phyloP scores from a whole-genome alignment of 352 stramenopile genomes.

The Pythium aquatile region DNA sequence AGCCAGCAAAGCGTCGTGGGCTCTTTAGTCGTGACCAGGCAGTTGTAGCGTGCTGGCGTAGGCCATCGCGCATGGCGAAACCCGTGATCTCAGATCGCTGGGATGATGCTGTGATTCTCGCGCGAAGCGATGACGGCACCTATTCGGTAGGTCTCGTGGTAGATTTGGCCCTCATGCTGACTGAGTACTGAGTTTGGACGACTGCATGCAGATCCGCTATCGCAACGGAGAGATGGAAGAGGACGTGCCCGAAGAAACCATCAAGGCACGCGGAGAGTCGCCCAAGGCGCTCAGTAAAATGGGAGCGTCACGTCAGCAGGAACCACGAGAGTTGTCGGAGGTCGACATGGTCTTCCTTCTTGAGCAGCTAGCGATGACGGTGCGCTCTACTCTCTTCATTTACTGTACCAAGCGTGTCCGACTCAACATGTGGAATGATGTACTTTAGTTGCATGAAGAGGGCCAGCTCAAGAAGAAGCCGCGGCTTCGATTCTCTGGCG shows the following conservation, averaged over 20 bases:
- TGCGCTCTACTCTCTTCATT: conserved; percentile 16
- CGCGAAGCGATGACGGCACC: conserved; percentile 1
- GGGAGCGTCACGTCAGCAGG: not conserved
- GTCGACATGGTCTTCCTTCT: conserved; percentile 51
- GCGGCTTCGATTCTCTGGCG: conserved; percentile 20
- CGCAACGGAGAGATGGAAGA: conserved; percentile 50
- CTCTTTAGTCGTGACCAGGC: conserved; percentile 12
- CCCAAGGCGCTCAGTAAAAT: not conserved
- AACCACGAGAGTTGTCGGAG: conserved; percentile 8
- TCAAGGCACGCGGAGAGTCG: conserved; percentile 25
- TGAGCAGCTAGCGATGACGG: conserved; percentile 66
- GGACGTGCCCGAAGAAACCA: conserved; percentile 38
- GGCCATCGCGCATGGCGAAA: conserved; percentile 9
- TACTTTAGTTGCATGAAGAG: conserved; percentile 58
- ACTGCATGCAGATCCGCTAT: conserved; percentile 45
- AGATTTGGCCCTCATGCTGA: not conserved
- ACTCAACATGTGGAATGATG: not conserved
- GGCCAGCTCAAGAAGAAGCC: conserved; percentile 46
- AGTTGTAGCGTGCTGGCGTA: conserved; percentile 19
- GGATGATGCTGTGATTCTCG: conserved; percentile 18
- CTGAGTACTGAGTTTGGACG: not conserved
- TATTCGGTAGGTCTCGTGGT: conserved; percentile 14
- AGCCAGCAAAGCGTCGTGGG: not conserved
- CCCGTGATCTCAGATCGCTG: conserved; percentile 7
- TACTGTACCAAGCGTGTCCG: not conserved